Percentiles rank a stretch among this genome's conserved stretches.
These are phyloP conservation scores for Candida suzukii DNA, from an alignment of 805 yeast genomes.

Conservation along the genomic window DNA sequence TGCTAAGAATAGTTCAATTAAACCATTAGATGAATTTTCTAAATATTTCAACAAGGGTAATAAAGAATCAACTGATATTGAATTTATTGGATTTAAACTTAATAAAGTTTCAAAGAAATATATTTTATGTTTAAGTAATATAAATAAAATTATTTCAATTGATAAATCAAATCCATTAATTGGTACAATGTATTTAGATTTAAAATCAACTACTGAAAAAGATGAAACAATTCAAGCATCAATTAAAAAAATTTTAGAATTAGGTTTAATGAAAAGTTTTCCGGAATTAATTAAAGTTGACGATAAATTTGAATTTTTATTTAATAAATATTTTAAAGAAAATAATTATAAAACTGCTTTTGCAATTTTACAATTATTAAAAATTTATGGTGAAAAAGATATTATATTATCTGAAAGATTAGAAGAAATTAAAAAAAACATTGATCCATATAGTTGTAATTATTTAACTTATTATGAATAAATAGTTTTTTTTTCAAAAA, in stretches of 20 bases:
- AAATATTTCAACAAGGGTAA: conserved; percentile 28
- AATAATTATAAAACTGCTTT: conserved; percentile 11
- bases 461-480: conserved; percentile 4
- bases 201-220: conserved; percentile 6
- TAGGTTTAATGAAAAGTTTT: conserved; percentile 16
- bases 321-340: conserved; percentile 8
- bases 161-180: conserved; percentile 12
- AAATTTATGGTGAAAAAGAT: conserved; percentile 1
- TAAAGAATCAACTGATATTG: conserved; percentile 29
- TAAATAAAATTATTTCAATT: conserved; percentile 24
- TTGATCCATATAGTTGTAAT: conserved; percentile 15
- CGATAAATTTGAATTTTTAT: conserved; percentile 4
- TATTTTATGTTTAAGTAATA: conserved; percentile 37
- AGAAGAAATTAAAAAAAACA: conserved; percentile 4
- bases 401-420: conserved; percentile 4
- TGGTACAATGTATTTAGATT: conserved; percentile 12
- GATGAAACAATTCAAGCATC: conserved; percentile 11
- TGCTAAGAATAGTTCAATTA: conserved; percentile 16
- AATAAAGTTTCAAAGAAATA: conserved; percentile 32
- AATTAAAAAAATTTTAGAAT: conserved; percentile 17
- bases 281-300: conserved; percentile 6
- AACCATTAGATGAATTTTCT: conserved; percentile 33
- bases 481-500: neutral
- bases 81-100: conserved; percentile 37
- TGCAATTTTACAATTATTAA: conserved; percentile 8